Evolutionary conservation across 495 filamentous ascomycete genomes (phyloP).

Genomic region (Penicillium cosmopolitanum): DNA sequence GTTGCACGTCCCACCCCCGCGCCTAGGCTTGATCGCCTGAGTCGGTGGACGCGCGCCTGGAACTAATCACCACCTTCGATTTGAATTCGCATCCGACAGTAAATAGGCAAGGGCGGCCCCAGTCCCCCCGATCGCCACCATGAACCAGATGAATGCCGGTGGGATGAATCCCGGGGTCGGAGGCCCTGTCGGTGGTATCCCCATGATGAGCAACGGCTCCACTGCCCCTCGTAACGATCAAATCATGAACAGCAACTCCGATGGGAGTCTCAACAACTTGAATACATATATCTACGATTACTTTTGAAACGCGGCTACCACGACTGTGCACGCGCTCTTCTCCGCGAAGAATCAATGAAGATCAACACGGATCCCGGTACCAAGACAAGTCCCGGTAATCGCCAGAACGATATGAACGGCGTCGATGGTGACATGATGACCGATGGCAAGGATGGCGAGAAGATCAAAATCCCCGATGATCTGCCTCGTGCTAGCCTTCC

Average conservation of each 20-base stretch:
- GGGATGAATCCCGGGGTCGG: conserved; percentile 64
- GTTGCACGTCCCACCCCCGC: conserved; percentile 33
- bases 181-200: conserved; percentile 66
- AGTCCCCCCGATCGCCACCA: conserved; percentile 47
- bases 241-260: conserved; percentile 46
- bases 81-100: conserved; percentile 29
- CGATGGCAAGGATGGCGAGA: conserved; percentile 75
- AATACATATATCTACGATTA: conserved; percentile 99
- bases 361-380: conserved; percentile 62
- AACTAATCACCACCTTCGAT: conserved; percentile 22
- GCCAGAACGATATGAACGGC: conserved; percentile 73
- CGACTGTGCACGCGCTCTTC: conserved; percentile 74
- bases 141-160: conserved; percentile 76
- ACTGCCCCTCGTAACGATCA: conserved; percentile 52
- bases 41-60: conserved; percentile 45
- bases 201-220: conserved; percentile 74
- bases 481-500: conserved; percentile 75
- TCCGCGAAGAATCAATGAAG: conserved; percentile 53
- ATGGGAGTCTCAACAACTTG: conserved; percentile 76
- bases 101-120: conserved; percentile 43
- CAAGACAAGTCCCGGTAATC: conserved; percentile 59
- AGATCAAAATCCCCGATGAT: conserved; percentile 74
- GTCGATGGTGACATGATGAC: conserved; percentile 85
- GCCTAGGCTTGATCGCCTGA: conserved; percentile 38
- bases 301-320: conserved; percentile 82